Percentiles rank a stretch among this genome's conserved stretches.
phyloP scores from a whole-genome alignment of 805 yeast genomes.

The Kuraishia ogatae region DNA sequence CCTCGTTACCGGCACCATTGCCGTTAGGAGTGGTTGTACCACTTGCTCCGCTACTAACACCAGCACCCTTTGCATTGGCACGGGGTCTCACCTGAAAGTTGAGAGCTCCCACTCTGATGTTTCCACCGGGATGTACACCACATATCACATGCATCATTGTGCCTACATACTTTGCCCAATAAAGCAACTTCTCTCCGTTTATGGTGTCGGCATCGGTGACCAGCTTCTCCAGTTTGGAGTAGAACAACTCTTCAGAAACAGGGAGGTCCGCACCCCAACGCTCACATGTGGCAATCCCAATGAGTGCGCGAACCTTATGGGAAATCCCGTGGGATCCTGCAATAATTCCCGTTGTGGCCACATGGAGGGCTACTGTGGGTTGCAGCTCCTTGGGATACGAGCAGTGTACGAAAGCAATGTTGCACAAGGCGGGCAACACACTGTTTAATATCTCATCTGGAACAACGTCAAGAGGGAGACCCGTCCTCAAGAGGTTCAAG shows the following conservation, averaged over 20 bases:
- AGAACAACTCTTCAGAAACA: conserved; percentile 38
- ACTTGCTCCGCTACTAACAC: conserved; percentile 3
- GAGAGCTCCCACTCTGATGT: conserved; percentile 52
- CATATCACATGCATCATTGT: conserved; percentile 70
- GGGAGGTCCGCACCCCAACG: conserved; percentile 80
- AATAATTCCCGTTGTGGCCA: conserved; percentile 66
- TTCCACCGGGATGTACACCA: conserved; percentile 78
- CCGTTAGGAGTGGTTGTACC: conserved; percentile 9
- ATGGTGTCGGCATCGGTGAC: conserved; percentile 35
- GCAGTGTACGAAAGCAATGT: conserved; percentile 68
- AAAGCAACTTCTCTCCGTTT: conserved; percentile 36
- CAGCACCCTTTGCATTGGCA: conserved; percentile 9
- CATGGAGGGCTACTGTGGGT: conserved; percentile 63
- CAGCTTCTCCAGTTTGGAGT: conserved; percentile 35
- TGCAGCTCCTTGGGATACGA: conserved; percentile 72
- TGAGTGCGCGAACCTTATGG: conserved; percentile 60
- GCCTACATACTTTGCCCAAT: conserved; percentile 73
- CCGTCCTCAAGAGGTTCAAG: conserved; percentile 40
- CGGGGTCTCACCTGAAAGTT: conserved; percentile 30
- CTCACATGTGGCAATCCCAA: conserved; percentile 68
- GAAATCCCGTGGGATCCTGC: conserved; percentile 72
- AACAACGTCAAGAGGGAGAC: conserved; percentile 45
- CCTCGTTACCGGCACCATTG: conserved; percentile 27
- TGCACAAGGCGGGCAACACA: conserved; percentile 63
- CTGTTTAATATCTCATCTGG: conserved; percentile 52